Percentiles rank a stretch among this genome's conserved stretches.
These are phyloP conservation scores for Dactylellina parvicollis DNA, from an alignment of 2,329 filamentous ascomycete genomes.

Conservation along the genomic window DNA sequence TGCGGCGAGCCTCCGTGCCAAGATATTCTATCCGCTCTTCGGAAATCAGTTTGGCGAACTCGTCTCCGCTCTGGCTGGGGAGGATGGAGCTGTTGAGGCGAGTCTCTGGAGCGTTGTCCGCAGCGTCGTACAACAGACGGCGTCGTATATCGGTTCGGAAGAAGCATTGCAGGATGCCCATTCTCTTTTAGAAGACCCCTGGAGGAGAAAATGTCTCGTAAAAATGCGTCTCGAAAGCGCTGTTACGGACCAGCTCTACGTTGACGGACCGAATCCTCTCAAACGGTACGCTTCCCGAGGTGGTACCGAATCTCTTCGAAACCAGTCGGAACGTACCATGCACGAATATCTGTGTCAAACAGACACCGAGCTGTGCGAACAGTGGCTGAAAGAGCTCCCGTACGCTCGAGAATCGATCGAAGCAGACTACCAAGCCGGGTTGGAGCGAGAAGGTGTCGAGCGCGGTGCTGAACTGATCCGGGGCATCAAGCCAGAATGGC, in stretches of 20 bases:
- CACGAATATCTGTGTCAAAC: conserved; percentile 2
- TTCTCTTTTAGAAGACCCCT: conserved; percentile 10
- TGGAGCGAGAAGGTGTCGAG: conserved; percentile 12
- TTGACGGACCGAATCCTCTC: conserved; percentile 23
- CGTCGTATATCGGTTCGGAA: background rate
- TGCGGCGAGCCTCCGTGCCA: conserved; percentile 15
- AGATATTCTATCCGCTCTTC: conserved; percentile 27
- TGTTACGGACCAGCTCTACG: conserved; percentile 29
- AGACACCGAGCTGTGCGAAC: conserved; percentile 8
- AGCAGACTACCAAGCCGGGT: conserved; percentile 7
- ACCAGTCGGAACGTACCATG: conserved; percentile 10
- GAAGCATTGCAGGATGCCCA: conserved; percentile 11
- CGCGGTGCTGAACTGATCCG: conserved; percentile 2
- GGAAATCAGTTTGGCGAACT: conserved; percentile 25
- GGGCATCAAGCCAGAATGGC: conserved; percentile 18
- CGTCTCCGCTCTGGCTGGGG: background rate
- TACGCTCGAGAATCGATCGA: conserved; percentile 17
- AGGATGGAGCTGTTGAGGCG: background rate
- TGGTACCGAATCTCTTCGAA: background rate
- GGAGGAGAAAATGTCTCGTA: conserved; percentile 22
- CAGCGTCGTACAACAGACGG: conserved; percentile 2
- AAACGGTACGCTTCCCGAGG: background rate
- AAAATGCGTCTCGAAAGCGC: conserved; percentile 18
- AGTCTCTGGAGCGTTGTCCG: conserved; percentile 18
- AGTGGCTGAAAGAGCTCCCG: conserved; percentile 5